Evolutionary conservation across 768 basidiomycete genomes (phyloP), one percentile per base, ranked within the genome.

Genomic region (Serendipita sp.): DNA sequence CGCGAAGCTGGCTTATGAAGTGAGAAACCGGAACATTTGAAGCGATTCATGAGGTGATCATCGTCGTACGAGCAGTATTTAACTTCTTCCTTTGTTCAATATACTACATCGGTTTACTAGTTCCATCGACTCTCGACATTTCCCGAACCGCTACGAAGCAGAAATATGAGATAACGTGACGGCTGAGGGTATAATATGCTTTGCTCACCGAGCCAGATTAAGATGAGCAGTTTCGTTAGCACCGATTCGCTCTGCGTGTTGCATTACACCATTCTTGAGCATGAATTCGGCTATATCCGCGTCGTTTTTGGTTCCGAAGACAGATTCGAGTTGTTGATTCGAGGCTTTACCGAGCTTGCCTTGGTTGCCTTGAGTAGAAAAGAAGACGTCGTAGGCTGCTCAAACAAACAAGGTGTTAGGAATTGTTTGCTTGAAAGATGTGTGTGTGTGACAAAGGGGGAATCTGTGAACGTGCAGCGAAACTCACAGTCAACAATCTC

Each of bases 401-500:
- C 64, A 17, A 51, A 33, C n/a, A 42, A n/a, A 11, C 42, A 53
- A 17, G n/a, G 28, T 41, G 14, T 17, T 17, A 43, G 16, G 3
- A n/a, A n/a, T n/a, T n/a, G n/a, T n/a, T n/a, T 24, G 62, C 16
- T n/a, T n/a, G n/a, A n/a, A n/a, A n/a, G n/a, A n/a, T 2, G 50
- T 2, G 33, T 44, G 30, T 14, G 3, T 17, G n/a, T 16, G 48
- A 22, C 30, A 61, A 61, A n/a, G n/a, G n/a, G 14, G 41, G n/a
- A n/a, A n/a, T n/a, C 24, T 26, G 5, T 45, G 44, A 30, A 61
- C 14, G 31, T 9, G 33, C 16, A 5, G 44, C 20, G 16, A 42
- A 60, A 73, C 85, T 68, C 70, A 90, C 89, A 84, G 67, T 90
- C 90, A n/a, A 92, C 85, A 50, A 93, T 82, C 1, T 83, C 76